phyloP scores from a whole-genome alignment of 169 alveolate genomes.

The Ichthyophthirius multifiliis region DNA sequence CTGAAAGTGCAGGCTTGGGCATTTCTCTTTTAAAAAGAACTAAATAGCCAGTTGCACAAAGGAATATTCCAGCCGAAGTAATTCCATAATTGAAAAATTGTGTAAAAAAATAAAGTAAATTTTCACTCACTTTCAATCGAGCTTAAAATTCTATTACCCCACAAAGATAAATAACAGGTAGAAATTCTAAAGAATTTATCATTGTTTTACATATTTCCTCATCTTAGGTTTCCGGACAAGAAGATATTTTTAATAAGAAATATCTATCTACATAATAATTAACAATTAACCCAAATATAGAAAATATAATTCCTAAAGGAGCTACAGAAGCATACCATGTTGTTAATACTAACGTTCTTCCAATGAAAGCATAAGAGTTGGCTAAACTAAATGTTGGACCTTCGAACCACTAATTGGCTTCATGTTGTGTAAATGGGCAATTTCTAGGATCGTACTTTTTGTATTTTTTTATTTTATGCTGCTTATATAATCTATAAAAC shows the following conservation, averaged over 20 bases:
- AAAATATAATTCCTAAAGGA: background rate
- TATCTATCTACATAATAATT: background rate
- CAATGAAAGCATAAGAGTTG: background rate
- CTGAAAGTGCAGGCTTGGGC: too few species aligned
- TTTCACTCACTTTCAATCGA: background rate
- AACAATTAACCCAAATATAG: background rate
- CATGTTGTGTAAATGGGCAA: background rate
- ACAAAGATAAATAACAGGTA: background rate
- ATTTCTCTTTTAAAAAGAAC: too few species aligned
- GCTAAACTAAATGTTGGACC: background rate
- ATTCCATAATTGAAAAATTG: background rate
- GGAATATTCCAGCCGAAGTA: background rate
- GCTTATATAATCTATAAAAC: background rate
- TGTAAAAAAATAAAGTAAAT: background rate
- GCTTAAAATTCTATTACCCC: background rate
- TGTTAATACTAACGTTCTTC: background rate
- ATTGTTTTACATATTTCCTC: background rate
- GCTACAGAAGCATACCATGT: conserved; percentile 2
- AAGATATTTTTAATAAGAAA: background rate
- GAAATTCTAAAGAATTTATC: background rate
- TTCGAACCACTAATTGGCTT: background rate
- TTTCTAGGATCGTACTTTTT: background rate
- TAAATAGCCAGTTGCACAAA: background rate
- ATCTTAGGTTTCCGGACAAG: background rate
- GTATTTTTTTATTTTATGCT: background rate